Percentiles rank a stretch among this genome's conserved stretches.
These are phyloP conservation scores for Solanum piurae DNA, from an alignment of 257 asterid species.

Conservation along the genomic window DNA sequence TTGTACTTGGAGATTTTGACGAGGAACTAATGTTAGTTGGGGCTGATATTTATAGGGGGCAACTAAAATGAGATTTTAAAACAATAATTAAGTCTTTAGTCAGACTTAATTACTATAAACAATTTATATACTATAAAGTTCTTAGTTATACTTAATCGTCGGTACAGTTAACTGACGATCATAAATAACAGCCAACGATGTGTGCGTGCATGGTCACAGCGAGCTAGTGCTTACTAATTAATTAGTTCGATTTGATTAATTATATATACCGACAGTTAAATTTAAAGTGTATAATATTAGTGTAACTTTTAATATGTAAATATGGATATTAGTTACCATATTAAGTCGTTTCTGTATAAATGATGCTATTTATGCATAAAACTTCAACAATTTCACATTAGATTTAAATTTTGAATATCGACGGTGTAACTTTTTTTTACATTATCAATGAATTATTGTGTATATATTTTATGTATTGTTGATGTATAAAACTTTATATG, in stretches of 20 bases:
- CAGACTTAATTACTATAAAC: constrained; percentile 36
- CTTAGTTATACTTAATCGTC: background rate
- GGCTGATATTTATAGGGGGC: constrained; percentile 54
- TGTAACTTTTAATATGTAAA: background rate
- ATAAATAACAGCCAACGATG: background rate
- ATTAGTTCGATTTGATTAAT: background rate
- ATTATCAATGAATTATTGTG: background rate
- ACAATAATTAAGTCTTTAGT: constrained; percentile 20
- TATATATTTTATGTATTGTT: background rate
- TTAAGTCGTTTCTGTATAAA: background rate
- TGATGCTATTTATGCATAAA: background rate
- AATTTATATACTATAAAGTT: background rate
- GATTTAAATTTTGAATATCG: background rate
- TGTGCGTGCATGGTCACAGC: background rate
- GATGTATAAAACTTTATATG: background rate
- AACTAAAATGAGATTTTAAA: constrained; percentile 5
- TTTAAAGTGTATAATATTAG: background rate
- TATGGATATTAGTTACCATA: background rate
- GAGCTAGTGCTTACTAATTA: background rate
- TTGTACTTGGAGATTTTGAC: constrained; percentile 15
- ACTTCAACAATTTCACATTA: background rate
- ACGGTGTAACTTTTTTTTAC: background rate
- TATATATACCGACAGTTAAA: background rate
- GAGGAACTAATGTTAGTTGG: constrained; percentile 32
- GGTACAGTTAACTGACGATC: background rate